Evolutionary conservation across 2,329 filamentous ascomycete genomes (phyloP).

Genomic region (Colletotrichum tropicicola): DNA sequence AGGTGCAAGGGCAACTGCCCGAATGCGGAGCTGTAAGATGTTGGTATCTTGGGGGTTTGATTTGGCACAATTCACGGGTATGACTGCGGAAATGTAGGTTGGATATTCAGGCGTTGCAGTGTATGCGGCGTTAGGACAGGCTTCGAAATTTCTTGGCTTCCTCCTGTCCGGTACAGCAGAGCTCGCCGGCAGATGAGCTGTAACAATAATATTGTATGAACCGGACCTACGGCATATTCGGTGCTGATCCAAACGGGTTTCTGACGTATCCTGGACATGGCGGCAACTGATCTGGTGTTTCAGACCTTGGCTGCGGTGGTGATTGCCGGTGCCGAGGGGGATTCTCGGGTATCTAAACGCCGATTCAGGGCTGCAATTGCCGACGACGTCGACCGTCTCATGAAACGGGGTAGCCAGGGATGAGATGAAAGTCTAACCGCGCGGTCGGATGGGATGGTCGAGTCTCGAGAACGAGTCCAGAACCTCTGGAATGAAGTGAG

Average conservation of each 20-base stretch:
- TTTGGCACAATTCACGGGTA: background rate
- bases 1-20: conserved; percentile 31
- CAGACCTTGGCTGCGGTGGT: background rate
- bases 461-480: background rate
- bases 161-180: too few relatives aligned
- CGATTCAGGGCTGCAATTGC: background rate
- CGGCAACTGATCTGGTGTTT: conserved; percentile 7
- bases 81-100: too few relatives aligned
- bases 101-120: too few relatives aligned
- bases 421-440: conserved; percentile 1
- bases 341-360: background rate
- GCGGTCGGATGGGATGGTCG: background rate
- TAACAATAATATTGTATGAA: background rate
- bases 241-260: background rate
- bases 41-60: background rate
- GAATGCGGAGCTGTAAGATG: conserved; percentile 19
- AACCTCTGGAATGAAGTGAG: background rate
- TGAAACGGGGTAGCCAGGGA: background rate
- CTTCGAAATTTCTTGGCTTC: too few relatives aligned
- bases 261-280: background rate
- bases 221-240: background rate
- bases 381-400: background rate
- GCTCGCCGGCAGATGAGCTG: background rate
- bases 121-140: too few relatives aligned
- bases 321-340: background rate